Evolutionary conservation across 2,329 filamentous ascomycete species (phyloP), one percentile per base, ranked within the genome.

Genomic region (Shiraia sp.): DNA sequence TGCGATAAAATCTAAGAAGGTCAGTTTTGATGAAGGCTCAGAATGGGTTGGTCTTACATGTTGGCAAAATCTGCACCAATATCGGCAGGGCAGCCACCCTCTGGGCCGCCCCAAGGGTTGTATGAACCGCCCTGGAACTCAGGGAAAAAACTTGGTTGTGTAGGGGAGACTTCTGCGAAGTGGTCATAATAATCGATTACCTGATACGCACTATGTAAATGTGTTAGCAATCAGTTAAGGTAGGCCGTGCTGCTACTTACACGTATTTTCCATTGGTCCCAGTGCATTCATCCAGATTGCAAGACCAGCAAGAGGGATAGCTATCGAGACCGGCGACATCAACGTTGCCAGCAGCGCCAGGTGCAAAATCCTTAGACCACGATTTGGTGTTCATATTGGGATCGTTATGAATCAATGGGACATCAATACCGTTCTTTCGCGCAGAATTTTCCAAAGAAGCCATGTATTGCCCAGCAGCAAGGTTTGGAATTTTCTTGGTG

Each of bases 121-220:
- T 82, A 84, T 2, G 70, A 76, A 5, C 80, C 80, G 9, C 79
- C 79, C 47, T 83, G 78, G 58, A 83, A 82, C 42, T 83, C 80
- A 0, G 80, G 76, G 57, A 83, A 72, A 63, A 80, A 81, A 37
- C 70, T 73, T 1, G 79, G 79, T 55, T 79, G 77, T 2, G 68
- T 72, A 6, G 56, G 61, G 0, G 69, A 57, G 4, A 69, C 67
- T 32, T 72, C 69, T 25, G 69, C 56, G 53, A 78, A 78, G 47
- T 75, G 70, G 36, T 72, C 70, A 39, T 74, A 76, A 49, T 77
- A 77, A 36, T 75, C 68, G 26, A 75, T 61, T 1, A 72, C 71
- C 52, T 71, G 72, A 57, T 81, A 84, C 2, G 81, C 73, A 1
- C 81, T 75, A 29, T 14, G 2, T 8, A 12, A 12, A 2, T 29